phyloP scores from a whole-genome alignment of 176 grass and related monocot genomes.

The Cymbopogon citratus region DNA sequence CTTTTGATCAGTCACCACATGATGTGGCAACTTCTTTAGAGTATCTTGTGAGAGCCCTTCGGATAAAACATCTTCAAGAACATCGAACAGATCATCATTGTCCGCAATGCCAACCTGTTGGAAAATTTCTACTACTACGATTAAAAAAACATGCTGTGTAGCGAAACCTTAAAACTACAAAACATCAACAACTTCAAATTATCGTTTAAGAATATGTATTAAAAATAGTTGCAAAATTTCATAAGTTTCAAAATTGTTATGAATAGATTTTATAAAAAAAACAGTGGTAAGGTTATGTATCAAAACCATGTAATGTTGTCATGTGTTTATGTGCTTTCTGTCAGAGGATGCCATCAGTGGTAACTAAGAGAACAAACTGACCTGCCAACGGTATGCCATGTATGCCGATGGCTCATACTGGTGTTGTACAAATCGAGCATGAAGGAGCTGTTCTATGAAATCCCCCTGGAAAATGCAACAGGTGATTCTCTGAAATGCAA shows the following conservation, averaged over 20 bases:
- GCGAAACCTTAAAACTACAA: background rate
- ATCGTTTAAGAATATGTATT: background rate
- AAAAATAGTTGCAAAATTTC: background rate
- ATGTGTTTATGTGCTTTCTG: background rate
- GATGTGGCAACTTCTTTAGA: constrained; percentile 60
- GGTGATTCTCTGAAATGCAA: background rate
- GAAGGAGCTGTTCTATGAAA: constrained; percentile 72
- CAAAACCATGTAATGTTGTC: background rate
- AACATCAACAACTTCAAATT: background rate
- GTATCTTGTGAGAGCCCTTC: constrained; percentile 54
- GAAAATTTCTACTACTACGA: background rate
- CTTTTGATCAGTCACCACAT: constrained; percentile 57
- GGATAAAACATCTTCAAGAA: constrained; percentile 46
- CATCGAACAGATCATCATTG: constrained; percentile 44
- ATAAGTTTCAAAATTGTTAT: background rate
- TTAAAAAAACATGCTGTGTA: background rate
- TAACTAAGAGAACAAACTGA: constrained; percentile 35
- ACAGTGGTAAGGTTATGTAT: background rate
- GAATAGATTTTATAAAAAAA: background rate
- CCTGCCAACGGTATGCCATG: constrained; percentile 58
- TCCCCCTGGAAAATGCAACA: constrained; percentile 43
- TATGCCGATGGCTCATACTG: constrained; percentile 52
- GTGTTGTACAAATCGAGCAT: constrained; percentile 63
- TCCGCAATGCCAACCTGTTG: constrained; percentile 49
- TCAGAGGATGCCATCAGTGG: background rate